Evolutionary conservation across 495 filamentous ascomycete genomes (phyloP), one percentile per base, ranked within the genome.

Genomic region (Tuber brumale): DNA sequence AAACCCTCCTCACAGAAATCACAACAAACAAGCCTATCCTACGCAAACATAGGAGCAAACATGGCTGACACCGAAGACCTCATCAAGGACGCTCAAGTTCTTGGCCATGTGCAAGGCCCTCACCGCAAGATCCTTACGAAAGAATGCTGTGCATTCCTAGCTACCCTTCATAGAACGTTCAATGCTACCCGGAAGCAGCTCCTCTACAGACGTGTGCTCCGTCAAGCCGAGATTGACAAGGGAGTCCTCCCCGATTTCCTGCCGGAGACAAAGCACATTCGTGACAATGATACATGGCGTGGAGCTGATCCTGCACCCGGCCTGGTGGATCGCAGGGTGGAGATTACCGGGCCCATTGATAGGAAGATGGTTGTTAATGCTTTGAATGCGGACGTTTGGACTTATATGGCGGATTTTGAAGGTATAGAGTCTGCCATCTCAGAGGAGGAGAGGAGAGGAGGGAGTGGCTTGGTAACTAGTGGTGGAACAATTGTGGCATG

Each of bases 361-460:
- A 89, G 96, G 76, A 99, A 98, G 89, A 99, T 99, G 95, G 94
- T 99, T 57, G 93, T 99, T 74, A 99, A 99, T 85, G 95, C 95
- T 9, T 82, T 99, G 84, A 99, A 99, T 85, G 91, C 95, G 51
- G 89, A 98, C 83, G 96, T 98, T 31, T 99, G 93, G 93, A 98
- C 95, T 43, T 99, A 99, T 84, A 99, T 99, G 95, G 96, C 95
- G 42, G 95, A 99, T 86, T 95, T 99, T 75, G 95, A 99, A 86
- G 94, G 94, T 94, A 84, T 71, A 86, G 83, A 31, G 44, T 76
- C 72, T 37, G 27, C 27, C 57, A 14, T 35, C 1, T 5, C 1
- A 3, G 35, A 27, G n/a, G 6, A n/a, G n/a, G n/a, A 27, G 51
- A 57, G 48, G 48, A 14, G 23, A 10, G 23, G 51, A 31, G 51